Base-by-base conservation (phyloP, 495 filamentous ascomycete genomes). In the Podospora tetraspora region DNA sequence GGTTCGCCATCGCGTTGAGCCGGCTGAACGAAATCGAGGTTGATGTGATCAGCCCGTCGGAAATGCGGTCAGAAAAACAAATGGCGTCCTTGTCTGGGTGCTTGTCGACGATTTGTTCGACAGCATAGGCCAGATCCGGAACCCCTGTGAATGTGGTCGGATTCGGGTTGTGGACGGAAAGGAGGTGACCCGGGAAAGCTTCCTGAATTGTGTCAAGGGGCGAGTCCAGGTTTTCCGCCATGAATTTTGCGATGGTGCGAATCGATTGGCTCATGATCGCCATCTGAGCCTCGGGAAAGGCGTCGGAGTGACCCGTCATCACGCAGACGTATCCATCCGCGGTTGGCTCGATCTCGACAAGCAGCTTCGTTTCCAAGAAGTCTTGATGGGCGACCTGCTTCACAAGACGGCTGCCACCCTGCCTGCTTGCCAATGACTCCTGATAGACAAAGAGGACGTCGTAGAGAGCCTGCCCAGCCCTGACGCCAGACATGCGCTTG, bases 391-490 rank as follows among this genome's bases (percentile, higher is more conserved):
- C 82, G 2, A 87, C 74, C 62, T 88, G 77, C 23, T 63, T 70
- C 13, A 92, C 62, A 8, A 11, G 7, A 8, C 62, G 10, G 4
- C 3, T 6, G 0, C 4, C 56, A 11, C 60, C 6, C 12, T 57
- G 19, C 2, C 81, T 9, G 19, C 74, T 80, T 56, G 83, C 72
- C 11, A 88, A 76, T 2, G 86, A 88, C 73, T 94, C 87, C 68
- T 96, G 92, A 82, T 92, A 96, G 7, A 92, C 87, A 61, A 94
- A 82, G 2, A 94, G 80, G 0, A 87, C 84, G 64, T 94, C 89
- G 68, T 92, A 94, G 3, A 92, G 75, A 8, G 72, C 73, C 30
- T 80, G 75, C 0, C 78, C 78, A 1, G 84, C 73, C 16, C 82
- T 75, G 1, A 89, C 68, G 0, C 81, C 83, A 29, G 81, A 85